phyloP scores from a whole-genome alignment of 1,284 basidiomycete species.

The Termitomyces sp. region DNA sequence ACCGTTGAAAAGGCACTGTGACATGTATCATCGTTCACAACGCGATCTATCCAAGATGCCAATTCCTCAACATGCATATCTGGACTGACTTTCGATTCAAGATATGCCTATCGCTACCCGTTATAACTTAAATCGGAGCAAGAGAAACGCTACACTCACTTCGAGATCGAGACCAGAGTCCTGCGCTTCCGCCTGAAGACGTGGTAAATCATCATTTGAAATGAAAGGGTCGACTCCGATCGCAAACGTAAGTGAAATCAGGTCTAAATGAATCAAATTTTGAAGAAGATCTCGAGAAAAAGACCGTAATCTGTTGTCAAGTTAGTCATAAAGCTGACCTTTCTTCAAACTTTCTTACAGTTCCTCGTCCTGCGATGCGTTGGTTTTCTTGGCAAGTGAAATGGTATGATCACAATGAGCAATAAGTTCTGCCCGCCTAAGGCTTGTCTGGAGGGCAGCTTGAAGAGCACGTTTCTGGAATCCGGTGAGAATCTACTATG shows the following conservation, averaged over 20 bases:
- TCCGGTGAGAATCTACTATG: constrained; percentile 11
- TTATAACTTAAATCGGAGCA: constrained; percentile 2
- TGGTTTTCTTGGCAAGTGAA: constrained; percentile 21
- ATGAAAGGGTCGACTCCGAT: constrained; percentile 47
- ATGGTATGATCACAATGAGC: constrained; percentile 42
- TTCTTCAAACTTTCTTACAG: constrained; percentile 13
- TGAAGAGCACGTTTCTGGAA: constrained; percentile 53
- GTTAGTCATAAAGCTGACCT: constrained; percentile 7
- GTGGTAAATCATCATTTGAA: constrained; percentile 42
- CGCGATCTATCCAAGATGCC: constrained; percentile 44
- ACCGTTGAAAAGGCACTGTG: constrained; percentile 56
- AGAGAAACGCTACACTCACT: constrained; percentile 30
- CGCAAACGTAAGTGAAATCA: constrained; percentile 52
- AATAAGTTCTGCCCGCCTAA: constrained; percentile 49
- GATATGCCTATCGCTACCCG: constrained; percentile 40
- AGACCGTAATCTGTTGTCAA: constrained; percentile 34
- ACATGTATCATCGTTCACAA: constrained; percentile 56
- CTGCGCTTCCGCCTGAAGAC: constrained; percentile 51
- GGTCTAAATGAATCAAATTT: constrained; percentile 46
- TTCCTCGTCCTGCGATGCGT: constrained; percentile 24
- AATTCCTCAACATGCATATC: constrained; percentile 52
- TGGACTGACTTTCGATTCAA: constrained; percentile 55
- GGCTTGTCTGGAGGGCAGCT: constrained; percentile 43
- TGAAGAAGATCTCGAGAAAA: constrained; percentile 57
- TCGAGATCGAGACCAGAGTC: constrained; percentile 52